These are phyloP conservation scores for Drosera spatulata DNA, from an alignment of 179 eudicot genomes.

Conservation along the genomic window DNA sequence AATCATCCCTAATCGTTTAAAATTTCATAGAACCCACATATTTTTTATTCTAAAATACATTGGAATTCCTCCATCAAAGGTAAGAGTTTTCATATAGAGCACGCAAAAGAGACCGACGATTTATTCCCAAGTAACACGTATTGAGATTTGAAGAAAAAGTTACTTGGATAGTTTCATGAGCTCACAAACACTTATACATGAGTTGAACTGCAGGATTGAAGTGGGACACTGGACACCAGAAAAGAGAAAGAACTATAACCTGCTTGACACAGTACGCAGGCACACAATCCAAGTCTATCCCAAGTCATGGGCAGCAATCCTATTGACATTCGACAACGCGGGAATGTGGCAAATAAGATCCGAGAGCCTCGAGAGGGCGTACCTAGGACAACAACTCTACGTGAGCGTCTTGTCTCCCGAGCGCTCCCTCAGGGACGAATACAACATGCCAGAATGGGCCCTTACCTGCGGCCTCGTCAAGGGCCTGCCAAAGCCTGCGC, in stretches of 20 bases:
- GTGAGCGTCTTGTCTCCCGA: conserved; percentile 40
- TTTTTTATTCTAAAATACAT: no score
- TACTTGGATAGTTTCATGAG: neutral
- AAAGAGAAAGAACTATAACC: conserved; percentile 53
- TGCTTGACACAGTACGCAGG: conserved; percentile 39
- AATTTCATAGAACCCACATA: no score
- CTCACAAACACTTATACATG: neutral
- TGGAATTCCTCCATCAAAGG: no score
- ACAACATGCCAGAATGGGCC: conserved; percentile 26
- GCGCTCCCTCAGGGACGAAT: conserved; percentile 41
- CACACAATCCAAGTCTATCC: conserved; percentile 63
- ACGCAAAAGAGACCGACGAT: no score
- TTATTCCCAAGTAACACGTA: neutral
- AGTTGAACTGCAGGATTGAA: conserved; percentile 31
- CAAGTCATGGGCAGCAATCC: conserved; percentile 49
- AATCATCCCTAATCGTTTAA: no score
- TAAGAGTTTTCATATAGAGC: no score
- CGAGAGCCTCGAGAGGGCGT: conserved; percentile 25
- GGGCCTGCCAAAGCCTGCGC: conserved; percentile 36
- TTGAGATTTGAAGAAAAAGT: neutral
- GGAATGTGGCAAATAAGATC: conserved; percentile 60
- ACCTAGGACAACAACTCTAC: conserved; percentile 64
- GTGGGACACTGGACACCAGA: conserved; percentile 51
- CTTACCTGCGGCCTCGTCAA: conserved; percentile 48
- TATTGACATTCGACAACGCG: conserved; percentile 48